phyloP scores from a whole-genome alignment of 768 basidiomycete species.

The Boletus huronensis region DNA sequence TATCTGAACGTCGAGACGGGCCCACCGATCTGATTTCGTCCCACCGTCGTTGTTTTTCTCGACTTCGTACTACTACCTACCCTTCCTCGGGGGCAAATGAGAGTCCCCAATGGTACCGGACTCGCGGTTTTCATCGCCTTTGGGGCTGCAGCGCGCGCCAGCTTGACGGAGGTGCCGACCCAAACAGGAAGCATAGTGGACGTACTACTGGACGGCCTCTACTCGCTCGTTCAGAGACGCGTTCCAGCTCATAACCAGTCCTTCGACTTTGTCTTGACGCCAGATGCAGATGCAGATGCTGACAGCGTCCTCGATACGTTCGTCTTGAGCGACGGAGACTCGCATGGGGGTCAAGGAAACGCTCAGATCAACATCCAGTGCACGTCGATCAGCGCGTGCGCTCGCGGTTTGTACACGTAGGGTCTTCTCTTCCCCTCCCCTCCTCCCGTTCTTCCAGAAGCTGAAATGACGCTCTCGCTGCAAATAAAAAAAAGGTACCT shows the following conservation, averaged over 20 bases:
- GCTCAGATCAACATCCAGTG: conserved; percentile 30
- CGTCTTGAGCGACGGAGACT: conserved; percentile 27
- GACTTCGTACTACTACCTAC: no score
- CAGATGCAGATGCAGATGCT: no score
- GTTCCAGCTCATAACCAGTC: conserved; percentile 32
- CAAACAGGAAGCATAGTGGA: conserved; percentile 4
- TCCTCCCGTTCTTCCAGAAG: background rate
- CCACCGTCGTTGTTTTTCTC: no score
- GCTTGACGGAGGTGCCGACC: background rate
- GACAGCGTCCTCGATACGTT: conserved; percentile 30
- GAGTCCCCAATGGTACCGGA: background rate
- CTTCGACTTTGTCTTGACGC: conserved; percentile 32
- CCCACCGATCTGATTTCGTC: background rate
- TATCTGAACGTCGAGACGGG: background rate
- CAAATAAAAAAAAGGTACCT: conserved; percentile 30
- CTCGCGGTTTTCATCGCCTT: background rate
- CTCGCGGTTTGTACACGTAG: conserved; percentile 38
- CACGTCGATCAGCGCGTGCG: conserved; percentile 36
- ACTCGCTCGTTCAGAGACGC: conserved; percentile 34
- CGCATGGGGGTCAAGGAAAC: conserved; percentile 6
- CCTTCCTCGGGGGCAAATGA: background rate
- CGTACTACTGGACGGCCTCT: no score
- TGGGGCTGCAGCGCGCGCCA: background rate
- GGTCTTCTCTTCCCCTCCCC: conserved; percentile 3
- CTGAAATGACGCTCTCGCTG: background rate